phyloP scores from a whole-genome alignment of 108 stramenopile species.

The Nitzschia sp. region DNA sequence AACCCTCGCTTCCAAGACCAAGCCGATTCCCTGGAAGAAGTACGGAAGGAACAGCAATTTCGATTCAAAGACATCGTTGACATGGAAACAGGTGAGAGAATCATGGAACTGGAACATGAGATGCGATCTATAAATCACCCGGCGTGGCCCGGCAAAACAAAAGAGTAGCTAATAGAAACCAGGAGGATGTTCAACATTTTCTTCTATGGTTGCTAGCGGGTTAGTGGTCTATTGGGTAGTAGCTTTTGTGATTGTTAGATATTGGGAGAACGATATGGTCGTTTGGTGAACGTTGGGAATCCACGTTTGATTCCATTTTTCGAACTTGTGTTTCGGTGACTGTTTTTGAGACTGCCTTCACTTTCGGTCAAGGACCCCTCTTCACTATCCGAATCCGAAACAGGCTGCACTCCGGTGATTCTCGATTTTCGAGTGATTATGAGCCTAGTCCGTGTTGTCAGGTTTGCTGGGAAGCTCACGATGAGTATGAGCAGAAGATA shows the following conservation, averaged over 20 bases:
- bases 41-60: constrained; percentile 45
- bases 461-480: constrained; percentile 73
- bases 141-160: constrained; percentile 37
- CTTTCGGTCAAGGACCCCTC: constrained; percentile 3
- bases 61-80: constrained; percentile 72
- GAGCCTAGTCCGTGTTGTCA: constrained; percentile 47
- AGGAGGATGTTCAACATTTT: not conserved
- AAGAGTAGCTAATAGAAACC: not conserved
- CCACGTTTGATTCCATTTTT: constrained; percentile 5
- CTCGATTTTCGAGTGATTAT: constrained; percentile 35
- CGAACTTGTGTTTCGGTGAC: not conserved
- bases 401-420: constrained; percentile 1
- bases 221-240: not conserved
- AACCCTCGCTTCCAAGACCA: constrained; percentile 56
- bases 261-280: not conserved
- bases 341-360: not conserved
- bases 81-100: constrained; percentile 46
- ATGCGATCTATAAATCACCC: constrained; percentile 50
- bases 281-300: not conserved
- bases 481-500: constrained; percentile 79
- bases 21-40: constrained; percentile 28
- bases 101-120: constrained; percentile 71
- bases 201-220: no score
- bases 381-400: constrained; percentile 37
- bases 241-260: not conserved